A percentile compares a stretch with the other conserved stretches of the same genome.
Evolutionary conservation across 208 protist species (phyloP).

Genomic region (Trypanosoma brucei): DNA sequence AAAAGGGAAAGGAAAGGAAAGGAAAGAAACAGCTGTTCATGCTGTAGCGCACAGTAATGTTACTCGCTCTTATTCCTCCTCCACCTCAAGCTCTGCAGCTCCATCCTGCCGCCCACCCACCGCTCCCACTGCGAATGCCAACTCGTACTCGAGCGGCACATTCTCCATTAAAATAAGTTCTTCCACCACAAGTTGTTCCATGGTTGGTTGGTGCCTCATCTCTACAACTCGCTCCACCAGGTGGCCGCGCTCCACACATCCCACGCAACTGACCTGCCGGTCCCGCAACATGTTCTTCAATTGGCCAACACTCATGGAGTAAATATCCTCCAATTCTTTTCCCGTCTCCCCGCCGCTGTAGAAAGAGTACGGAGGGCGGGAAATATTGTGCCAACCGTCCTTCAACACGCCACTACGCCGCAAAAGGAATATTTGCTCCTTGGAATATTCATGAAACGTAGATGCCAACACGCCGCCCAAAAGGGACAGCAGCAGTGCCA

Average conservation of each 20-base stretch:
- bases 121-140: too few relatives aligned
- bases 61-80: too few relatives aligned
- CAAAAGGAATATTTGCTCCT: conserved; percentile 12
- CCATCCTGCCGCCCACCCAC: too few relatives aligned
- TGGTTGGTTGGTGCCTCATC: conserved; percentile 24
- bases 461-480: not conserved
- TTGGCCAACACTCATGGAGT: conserved; percentile 17
- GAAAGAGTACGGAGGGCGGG: not conserved
- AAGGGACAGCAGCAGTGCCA: not conserved
- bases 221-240: conserved; percentile 33
- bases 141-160: conserved; percentile 12
- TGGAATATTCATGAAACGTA: conserved; percentile 9
- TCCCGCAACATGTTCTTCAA: conserved; percentile 38
- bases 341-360: not conserved
- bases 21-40: too few relatives aligned
- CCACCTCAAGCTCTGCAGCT: too few relatives aligned
- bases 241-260: conserved; percentile 42
- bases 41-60: too few relatives aligned
- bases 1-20: too few relatives aligned
- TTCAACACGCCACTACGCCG: conserved; percentile 8
- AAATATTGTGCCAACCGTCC: not conserved
- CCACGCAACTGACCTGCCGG: conserved; percentile 30
- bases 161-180: conserved; percentile 34
- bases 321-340: not conserved
- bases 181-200: conserved; percentile 39